Base-by-base conservation (phyloP, 805 yeast genomes). In the Nakazawaea ambrosiae region DNA sequence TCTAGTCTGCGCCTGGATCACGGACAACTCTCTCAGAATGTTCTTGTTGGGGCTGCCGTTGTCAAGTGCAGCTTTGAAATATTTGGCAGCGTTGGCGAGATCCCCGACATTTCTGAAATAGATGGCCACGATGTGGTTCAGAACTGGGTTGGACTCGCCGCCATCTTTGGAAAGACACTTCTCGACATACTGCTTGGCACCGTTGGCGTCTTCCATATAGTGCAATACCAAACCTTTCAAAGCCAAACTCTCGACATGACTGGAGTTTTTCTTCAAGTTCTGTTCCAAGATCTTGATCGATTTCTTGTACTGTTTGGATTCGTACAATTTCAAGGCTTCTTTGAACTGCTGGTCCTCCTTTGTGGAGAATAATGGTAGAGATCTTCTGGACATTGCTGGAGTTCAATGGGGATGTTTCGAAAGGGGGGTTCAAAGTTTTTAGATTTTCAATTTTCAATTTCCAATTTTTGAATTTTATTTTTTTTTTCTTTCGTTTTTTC, bases 71-170 rank as follows among this genome's bases (percentile, higher is more conserved):
- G 76, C 73, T 43, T 74, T 69, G 57, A 83, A 82, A 75, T 84
- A 82, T 55, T 77, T 76, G 37, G 82, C 78, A 5, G 97, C 90
- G 42, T 81, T 88, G 6, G 64, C 64, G 54, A 83, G 88, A 45
- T 82, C 71, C 46, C 75, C 77, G 31, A 75, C 69, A 20, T 77
- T 66, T 46, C 95, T 71, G 63, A 83, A 81, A 55, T 81, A 82
- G 37, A 90, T 77, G 15, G 96, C 97, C 4, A 85, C 70, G 49
- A 92, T 75, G 51, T 92, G 97, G 60, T 86, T 73, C 15, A 84
- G 82, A 33, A 88, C 73, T 36, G 85, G 78, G 48, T 86, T 77
- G 3, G 8, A 10, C 7, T 26, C 17, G 20, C 65, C 59, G 15
- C 75, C 63, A 26, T 74, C 80, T 47, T 76, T 76, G 24, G 66